Percentiles rank a stretch among this genome's conserved stretches.
Evolutionary conservation across 2,329 filamentous ascomycete genomes (phyloP).

Genomic region (Trichophyton benhamiae): DNA sequence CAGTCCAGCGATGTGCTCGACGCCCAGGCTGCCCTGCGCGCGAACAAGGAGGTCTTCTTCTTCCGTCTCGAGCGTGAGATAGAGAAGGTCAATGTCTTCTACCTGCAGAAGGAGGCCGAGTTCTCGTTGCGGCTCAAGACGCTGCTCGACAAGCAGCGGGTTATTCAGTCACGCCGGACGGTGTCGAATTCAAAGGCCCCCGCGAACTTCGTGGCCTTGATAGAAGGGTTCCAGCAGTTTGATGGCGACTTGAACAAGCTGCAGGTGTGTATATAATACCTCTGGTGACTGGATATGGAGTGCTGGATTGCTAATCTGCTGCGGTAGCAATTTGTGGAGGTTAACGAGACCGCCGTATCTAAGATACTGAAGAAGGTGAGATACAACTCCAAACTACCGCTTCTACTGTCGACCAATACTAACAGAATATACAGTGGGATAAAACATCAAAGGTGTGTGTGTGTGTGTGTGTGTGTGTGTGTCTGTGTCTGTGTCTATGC

Average conservation of each 20-base stretch:
- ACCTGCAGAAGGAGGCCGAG: conserved; percentile 96
- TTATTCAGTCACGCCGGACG: conserved; percentile 65
- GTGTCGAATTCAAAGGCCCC: conserved; percentile 73
- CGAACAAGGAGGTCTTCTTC: conserved; percentile 98
- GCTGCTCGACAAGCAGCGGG: conserved; percentile 85
- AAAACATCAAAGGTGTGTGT: conserved; percentile 77
- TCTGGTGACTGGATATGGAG: neutral
- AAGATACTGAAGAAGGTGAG: conserved; percentile 91
- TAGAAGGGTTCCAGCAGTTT: conserved; percentile 96
- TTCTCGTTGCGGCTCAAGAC: conserved; percentile 88
- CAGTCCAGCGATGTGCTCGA: conserved; percentile 43
- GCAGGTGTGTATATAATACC: conserved; percentile 38
- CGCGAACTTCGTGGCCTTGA: conserved; percentile 83
- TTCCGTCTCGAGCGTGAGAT: conserved; percentile 94
- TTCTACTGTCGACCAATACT: neutral
- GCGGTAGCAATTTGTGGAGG: conserved; percentile 84
- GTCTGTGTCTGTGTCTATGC: conserved; percentile 14
- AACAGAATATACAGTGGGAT: conserved; percentile 56
- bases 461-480: conserved; percentile 31
- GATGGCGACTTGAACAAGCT: conserved; percentile 94
- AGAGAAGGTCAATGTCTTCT: conserved; percentile 97
- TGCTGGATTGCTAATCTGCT: conserved; percentile 8
- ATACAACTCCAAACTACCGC: conserved; percentile 8
- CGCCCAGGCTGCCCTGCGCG: conserved; percentile 79
- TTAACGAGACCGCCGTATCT: conserved; percentile 94